A percentile compares a stretch with the other conserved stretches of the same genome.
Evolutionary conservation across 441 rosid genomes (phyloP).

Genomic region (Metrosideros polymorpha): DNA sequence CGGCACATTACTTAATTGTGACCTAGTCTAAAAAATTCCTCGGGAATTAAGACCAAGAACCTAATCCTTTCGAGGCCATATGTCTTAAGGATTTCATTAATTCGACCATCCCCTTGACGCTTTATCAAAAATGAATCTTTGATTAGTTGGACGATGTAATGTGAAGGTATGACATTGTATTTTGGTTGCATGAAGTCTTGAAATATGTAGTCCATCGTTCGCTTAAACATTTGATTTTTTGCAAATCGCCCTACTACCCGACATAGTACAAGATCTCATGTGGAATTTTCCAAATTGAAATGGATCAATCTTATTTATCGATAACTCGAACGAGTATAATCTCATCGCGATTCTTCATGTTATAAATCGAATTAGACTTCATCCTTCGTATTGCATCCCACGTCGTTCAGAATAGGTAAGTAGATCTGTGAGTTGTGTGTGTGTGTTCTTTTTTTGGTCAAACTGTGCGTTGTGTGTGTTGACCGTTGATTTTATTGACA

Average conservation of each 20-base stretch:
- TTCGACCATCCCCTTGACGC: neutral
- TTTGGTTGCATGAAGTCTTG: neutral
- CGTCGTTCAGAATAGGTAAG: neutral
- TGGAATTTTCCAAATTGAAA: accelerated
- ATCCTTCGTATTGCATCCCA: neutral
- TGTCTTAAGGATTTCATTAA: too few species aligned
- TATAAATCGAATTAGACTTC: neutral
- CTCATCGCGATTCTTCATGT: accelerated
- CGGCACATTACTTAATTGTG: neutral
- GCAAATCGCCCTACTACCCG: accelerated
- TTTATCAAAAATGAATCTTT: neutral
- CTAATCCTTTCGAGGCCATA: accelerated
- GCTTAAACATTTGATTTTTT: neutral
- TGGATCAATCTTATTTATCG: accelerated
- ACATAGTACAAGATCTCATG: accelerated
- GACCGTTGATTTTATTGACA: neutral
- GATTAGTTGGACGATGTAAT: accelerated
- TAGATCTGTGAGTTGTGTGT: accelerated
- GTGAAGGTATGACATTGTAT: neutral
- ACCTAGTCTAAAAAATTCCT: neutral
- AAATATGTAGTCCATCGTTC: neutral
- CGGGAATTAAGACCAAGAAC: accelerated
- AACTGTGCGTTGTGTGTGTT: too few species aligned
- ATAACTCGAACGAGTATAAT: neutral
- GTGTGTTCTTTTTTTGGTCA: too few species aligned